Percentiles rank a stretch among this genome's conserved stretches.
Conservation (phyloP, 176 grass and related monocot genomes). For the Hordeum marinum region DNA sequence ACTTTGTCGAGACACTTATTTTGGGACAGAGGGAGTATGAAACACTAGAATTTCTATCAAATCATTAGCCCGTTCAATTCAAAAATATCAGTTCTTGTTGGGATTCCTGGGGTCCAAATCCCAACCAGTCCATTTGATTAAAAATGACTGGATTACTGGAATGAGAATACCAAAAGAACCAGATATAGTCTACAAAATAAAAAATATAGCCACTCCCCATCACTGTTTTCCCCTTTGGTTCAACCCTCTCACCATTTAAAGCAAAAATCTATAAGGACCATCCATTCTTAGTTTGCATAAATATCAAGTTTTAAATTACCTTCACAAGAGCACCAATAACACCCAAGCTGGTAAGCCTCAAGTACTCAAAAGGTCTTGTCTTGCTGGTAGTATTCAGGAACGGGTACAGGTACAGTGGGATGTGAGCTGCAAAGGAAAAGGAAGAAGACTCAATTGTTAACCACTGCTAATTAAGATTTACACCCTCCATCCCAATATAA, state of each 20-base stretch:
- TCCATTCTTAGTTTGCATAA: slow-evolving; percentile 9
- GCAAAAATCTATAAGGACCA: neutral
- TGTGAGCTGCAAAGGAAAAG: slow-evolving; percentile 51
- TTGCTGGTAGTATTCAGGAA: slow-evolving; percentile 82
- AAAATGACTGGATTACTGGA: neutral
- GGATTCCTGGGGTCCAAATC: neutral
- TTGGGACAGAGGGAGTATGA: too few species aligned
- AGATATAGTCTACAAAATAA: neutral
- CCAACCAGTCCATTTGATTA: slow-evolving; percentile 6
- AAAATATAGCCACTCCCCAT: neutral
- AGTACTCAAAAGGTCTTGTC: slow-evolving; percentile 79
- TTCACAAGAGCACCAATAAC: slow-evolving; percentile 97
- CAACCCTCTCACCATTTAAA: neutral
- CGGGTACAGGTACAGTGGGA: slow-evolving; percentile 88
- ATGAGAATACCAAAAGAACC: neutral
- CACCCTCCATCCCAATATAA: too few species aligned
- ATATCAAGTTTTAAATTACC: slow-evolving; percentile 41
- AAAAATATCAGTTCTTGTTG: neutral
- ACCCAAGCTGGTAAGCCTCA: slow-evolving; percentile 88
- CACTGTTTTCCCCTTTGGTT: neutral
- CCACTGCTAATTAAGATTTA: neutral
- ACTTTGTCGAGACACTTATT: too few species aligned
- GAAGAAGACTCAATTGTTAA: slow-evolving; percentile 12
- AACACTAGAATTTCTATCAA: slow-evolving; percentile 8
- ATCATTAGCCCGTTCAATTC: neutral